A percentile compares a stretch with the other conserved stretches of the same genome.
These are phyloP conservation scores for Geranomyces variabilis DNA, from an alignment of 192 early-diverging fungal genomes.

Conservation along the genomic window DNA sequence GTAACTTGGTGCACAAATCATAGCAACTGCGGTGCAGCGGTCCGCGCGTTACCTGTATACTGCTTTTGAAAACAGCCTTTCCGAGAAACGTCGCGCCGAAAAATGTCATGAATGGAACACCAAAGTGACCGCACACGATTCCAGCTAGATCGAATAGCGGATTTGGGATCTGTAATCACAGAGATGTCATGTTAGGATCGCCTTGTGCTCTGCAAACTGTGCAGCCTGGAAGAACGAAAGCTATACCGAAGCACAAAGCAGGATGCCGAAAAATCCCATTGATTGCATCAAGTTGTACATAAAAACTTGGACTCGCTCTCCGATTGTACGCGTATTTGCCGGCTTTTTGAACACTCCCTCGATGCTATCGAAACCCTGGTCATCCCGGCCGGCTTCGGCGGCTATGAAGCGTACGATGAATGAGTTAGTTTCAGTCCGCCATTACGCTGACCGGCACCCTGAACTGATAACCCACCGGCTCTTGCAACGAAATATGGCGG, in stretches of 20 bases:
- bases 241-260: constrained; percentile 83
- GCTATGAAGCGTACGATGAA: constrained; percentile 31
- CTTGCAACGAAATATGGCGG: constrained; percentile 95
- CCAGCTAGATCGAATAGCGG: constrained; percentile 96
- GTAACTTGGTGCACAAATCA: background rate
- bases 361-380: constrained; percentile 44
- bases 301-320: constrained; percentile 67
- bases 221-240: background rate
- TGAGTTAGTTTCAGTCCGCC: constrained; percentile 16
- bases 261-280: constrained; percentile 88
- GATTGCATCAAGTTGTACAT: constrained; percentile 73
- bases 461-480: constrained; percentile 60
- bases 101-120: constrained; percentile 90
- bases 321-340: constrained; percentile 58
- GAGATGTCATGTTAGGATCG: background rate
- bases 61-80: constrained; percentile 86
- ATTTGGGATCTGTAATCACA: constrained; percentile 85
- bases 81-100: constrained; percentile 95
- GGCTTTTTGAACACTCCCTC: constrained; percentile 52
- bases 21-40: too few species aligned
- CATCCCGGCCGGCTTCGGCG: constrained; percentile 47
- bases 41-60: constrained; percentile 67
- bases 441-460: background rate
- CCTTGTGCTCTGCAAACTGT: background rate
- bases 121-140: constrained; percentile 91